Percentiles rank a stretch among this genome's conserved stretches.
phyloP scores from a whole-genome alignment of 345 rosid genomes.

The Rhodamnia rubescens region DNA sequence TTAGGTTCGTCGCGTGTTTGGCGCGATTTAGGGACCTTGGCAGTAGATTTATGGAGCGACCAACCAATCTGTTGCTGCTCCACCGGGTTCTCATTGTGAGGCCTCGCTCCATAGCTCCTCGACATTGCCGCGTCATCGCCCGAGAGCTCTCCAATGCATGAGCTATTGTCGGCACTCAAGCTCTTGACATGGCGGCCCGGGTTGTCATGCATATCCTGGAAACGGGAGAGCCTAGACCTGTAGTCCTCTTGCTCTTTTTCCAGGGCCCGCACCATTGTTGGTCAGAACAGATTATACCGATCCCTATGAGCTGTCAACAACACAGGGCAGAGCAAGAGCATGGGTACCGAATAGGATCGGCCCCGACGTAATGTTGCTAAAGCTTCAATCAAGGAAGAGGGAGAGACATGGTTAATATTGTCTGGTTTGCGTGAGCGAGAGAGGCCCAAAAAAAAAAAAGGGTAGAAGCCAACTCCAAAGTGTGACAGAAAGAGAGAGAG shows the following conservation, averaged over 20 bases:
- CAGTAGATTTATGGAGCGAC: background rate
- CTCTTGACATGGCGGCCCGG: constrained; percentile 32
- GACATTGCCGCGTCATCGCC: constrained; percentile 7
- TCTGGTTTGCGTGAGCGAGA: background rate
- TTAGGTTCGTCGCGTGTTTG: constrained; percentile 4
- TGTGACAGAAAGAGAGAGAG: background rate
- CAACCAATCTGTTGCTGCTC: constrained; percentile 13
- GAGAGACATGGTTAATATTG: background rate
- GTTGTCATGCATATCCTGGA: constrained; percentile 37
- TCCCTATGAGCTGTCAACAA: background rate
- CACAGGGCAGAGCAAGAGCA: background rate
- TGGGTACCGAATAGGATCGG: background rate
- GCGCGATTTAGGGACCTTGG: constrained; percentile 11
- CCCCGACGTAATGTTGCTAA: background rate
- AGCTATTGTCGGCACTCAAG: constrained; percentile 25
- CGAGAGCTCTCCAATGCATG: constrained; percentile 12
- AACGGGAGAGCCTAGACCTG: constrained; percentile 51
- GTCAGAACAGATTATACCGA: background rate
- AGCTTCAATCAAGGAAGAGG: background rate
- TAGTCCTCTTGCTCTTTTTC: constrained; percentile 46
- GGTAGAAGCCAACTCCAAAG: background rate
- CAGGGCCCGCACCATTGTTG: constrained; percentile 37
- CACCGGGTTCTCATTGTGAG: background rate
- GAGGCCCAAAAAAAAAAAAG: background rate
- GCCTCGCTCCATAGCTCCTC: constrained; percentile 12